Evolutionary conservation across 2,329 filamentous ascomycete species (phyloP), one percentile per base, ranked within the genome.

Genomic region (Monilinia aucupariae): DNA sequence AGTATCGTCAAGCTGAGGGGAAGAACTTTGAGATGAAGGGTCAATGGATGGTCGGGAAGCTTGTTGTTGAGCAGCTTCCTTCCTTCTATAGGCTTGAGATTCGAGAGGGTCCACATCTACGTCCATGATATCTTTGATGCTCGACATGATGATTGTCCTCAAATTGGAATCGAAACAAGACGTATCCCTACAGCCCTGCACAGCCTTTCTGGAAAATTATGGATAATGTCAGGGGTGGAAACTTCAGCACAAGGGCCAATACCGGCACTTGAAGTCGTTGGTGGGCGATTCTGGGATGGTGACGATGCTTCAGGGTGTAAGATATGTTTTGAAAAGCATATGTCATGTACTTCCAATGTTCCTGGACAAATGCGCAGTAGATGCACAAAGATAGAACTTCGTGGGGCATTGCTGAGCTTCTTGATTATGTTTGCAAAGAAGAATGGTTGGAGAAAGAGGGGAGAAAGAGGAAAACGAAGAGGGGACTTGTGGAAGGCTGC

Each of bases 41-140:
- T 67, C 58, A 64, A 64, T 68, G 51, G 65, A 64, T 58, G 65
- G 64, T 59, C 43, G 68, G 58, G 68, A 68, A 65, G 68, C 67
- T 65, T 70, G 66, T 68, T 68, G 67, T 63, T 68, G 65, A 49
- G 69, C 68, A 65, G 71, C 70, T 67, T 70, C 68, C 65, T 65
- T 68, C 68, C 68, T 73, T 70, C 67, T 72, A 71, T 71, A 72
- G 60, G 71, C 70, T 66, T 74, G 71, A 62, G 71, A 74, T 53
- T 73, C 67, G 37, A 74, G 68, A 56, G 72, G 72, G 65, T 74
- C 72, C 49, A 74, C 71, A 65, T 74, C 73, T 41, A 73, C 71
- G 66, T 74, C 72, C 71, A 74, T 74, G 59, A 74, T 74, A 67
- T 74, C 71, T 68, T 71, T 71, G 67, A 74, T 67, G 66, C 70